These are phyloP conservation scores for Flaveria brownii DNA, from an alignment of 129 eudicot species.

Conservation along the genomic window DNA sequence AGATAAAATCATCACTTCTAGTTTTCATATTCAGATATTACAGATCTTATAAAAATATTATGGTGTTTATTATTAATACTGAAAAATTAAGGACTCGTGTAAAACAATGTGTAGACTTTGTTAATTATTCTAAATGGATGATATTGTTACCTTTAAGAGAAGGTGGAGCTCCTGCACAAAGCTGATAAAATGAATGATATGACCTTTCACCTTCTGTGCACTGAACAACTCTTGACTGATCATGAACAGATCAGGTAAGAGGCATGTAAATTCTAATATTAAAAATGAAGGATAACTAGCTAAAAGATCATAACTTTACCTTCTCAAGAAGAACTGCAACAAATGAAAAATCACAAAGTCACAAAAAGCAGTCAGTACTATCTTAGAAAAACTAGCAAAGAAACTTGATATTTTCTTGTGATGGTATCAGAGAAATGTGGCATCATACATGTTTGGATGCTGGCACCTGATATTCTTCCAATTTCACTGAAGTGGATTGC, in stretches of 20 bases:
- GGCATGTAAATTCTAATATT: conserved; percentile 5
- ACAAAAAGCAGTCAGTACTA: conserved; percentile 30
- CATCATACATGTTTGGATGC: conserved; percentile 89
- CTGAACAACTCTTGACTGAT: conserved; percentile 92
- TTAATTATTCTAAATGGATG: background rate
- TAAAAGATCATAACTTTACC: conserved; percentile 29
- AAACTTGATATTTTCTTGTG: background rate
- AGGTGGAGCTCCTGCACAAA: conserved; percentile 89
- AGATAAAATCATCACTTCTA: background rate
- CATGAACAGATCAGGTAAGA: conserved; percentile 26
- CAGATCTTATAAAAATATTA: background rate
- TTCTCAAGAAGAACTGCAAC: conserved; percentile 37
- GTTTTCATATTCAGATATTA: background rate
- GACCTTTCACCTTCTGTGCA: conserved; percentile 91
- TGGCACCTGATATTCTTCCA: conserved; percentile 92
- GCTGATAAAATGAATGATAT: conserved; percentile 90
- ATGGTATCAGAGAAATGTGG: conserved; percentile 22
- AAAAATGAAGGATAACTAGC: conserved; percentile 6
- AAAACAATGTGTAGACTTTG: background rate
- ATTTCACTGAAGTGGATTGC: conserved; percentile 88
- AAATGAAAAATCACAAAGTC: conserved; percentile 24
- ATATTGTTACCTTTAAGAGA: conserved; percentile 62
- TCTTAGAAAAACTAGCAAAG: conserved; percentile 11
- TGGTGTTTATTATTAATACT: background rate
- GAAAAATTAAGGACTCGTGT: background rate